Evolutionary conservation across 805 yeast genomes (phyloP).

Genomic region (Saturnispora saitoi): DNA sequence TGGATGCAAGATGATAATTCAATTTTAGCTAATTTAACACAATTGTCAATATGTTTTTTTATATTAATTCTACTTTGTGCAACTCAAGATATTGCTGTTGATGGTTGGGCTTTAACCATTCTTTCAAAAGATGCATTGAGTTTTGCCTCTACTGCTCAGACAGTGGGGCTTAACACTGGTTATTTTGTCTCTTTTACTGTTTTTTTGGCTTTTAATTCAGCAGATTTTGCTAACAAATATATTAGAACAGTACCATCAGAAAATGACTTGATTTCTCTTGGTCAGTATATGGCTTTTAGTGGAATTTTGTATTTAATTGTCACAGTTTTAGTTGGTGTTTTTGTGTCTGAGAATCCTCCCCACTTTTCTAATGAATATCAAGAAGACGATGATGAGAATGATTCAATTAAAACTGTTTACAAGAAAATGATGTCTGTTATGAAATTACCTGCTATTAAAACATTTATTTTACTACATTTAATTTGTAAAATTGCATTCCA

Average conservation of each 20-base stretch:
- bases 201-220: constrained; percentile 81
- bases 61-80: constrained; percentile 81
- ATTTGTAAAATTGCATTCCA: constrained; percentile 88
- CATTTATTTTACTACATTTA: constrained; percentile 65
- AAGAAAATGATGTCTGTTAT: constrained; percentile 60
- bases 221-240: constrained; percentile 86
- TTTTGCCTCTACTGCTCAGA: constrained; percentile 95
- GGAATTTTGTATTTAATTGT: constrained; percentile 64
- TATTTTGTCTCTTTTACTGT: constrained; percentile 88
- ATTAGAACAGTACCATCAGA: constrained; percentile 53
- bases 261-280: constrained; percentile 60
- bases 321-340: constrained; percentile 50
- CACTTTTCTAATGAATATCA: constrained; percentile 26
- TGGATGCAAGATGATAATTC: constrained; percentile 39
- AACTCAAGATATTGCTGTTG: constrained; percentile 97
- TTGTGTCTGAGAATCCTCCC: constrained; percentile 66
- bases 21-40: constrained; percentile 34
- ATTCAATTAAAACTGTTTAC: constrained; percentile 37
- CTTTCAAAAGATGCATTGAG: constrained; percentile 69
- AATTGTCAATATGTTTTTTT: constrained; percentile 66
- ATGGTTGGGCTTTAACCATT: constrained; percentile 96
- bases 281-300: constrained; percentile 70
- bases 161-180: constrained; percentile 89
- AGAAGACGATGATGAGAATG: constrained; percentile 2
- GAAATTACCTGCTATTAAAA: constrained; percentile 60